Base-by-base conservation (phyloP, 2,329 filamentous ascomycete species). In the Xylaria sp. region DNA sequence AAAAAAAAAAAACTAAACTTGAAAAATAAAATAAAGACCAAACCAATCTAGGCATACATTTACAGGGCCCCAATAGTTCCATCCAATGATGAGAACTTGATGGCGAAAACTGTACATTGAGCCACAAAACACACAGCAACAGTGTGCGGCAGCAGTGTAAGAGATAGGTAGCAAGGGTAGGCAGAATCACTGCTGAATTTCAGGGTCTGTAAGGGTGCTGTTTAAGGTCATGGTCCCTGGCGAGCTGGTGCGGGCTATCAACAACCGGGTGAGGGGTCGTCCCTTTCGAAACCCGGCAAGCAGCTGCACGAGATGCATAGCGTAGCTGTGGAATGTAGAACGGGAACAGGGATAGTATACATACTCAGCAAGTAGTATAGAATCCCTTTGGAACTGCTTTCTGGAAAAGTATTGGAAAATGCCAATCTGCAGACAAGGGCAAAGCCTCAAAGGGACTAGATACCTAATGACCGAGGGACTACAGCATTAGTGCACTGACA, bases 231-330 rank as follows among this genome's bases (percentile, higher is more conserved):
- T 22, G 9, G 59, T 47, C 50, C 65, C 49, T 56, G 36, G 20
- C 17, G 9, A 47, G 39, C 20, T 61, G 33, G 47, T 15, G 29
- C 33, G 51, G 63, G 51, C 44, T 47, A 44, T 51, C 6, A 6
- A 15, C n/a, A 22, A 51, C 27, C 49, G 25, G 49, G 33, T 65
- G 66, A 68, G 66, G 66, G 66, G 66, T 65, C 22, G 38, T 49
- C n/a, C 27, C 62, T 47, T n/a, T 61, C 39, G 39, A 65, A 62
- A 65, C 58, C 62, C 57, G 66, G 66, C 62, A 65, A 62, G 38
- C 62, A 39, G 54, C 53, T 58, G 66, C 58, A 66, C 47, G 55
- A 39, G 62, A 62, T 66, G 66, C 62, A 68, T 61, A 50, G 25
- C 25, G 44, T 58, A 27, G 36, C 47, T 36, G 55, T 63, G 27